Evolutionary conservation across 768 basidiomycete genomes (phyloP).

Genomic region (Hygrophorus pudorinus): DNA sequence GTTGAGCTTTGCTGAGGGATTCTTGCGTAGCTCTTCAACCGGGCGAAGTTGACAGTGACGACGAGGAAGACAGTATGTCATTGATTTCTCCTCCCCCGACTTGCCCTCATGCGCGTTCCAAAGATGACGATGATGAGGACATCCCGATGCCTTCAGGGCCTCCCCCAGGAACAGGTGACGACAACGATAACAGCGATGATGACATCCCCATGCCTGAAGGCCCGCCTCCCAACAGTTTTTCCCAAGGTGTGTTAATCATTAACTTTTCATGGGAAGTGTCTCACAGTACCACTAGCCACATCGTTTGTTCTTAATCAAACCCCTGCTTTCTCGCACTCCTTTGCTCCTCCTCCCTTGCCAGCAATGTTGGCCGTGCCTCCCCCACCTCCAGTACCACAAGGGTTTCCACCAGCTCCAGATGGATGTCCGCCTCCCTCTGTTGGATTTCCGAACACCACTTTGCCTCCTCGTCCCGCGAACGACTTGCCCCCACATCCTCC

Average conservation of each 20-base stretch:
- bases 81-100: background rate
- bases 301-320: too few species aligned
- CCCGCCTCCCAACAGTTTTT: constrained; percentile 40
- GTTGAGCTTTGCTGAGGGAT: constrained; percentile 1
- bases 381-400: constrained; percentile 11
- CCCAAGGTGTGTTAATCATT: constrained; percentile 4
- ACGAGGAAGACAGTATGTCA: constrained; percentile 32
- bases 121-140: constrained; percentile 41
- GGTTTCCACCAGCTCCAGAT: constrained; percentile 18
- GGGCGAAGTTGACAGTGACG: constrained; percentile 57
- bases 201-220: constrained; percentile 88
- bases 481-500: constrained; percentile 12
- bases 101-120: background rate
- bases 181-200: constrained; percentile 66
- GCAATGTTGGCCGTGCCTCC: too few species aligned
- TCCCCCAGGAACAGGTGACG: constrained; percentile 44
- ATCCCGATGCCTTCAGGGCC: constrained; percentile 57
- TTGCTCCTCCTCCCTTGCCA: too few species aligned
- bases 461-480: constrained; percentile 18
- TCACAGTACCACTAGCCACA: background rate
- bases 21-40: constrained; percentile 40
- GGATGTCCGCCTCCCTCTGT: constrained; percentile 21
- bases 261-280: constrained; percentile 8
- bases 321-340: too few species aligned
- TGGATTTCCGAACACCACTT: constrained; percentile 13